Percentiles rank a stretch among this genome's conserved stretches.
These are phyloP conservation scores for Neovahlkampfia damariscottae DNA, from an alignment of 78 protist species.

Conservation along the genomic window DNA sequence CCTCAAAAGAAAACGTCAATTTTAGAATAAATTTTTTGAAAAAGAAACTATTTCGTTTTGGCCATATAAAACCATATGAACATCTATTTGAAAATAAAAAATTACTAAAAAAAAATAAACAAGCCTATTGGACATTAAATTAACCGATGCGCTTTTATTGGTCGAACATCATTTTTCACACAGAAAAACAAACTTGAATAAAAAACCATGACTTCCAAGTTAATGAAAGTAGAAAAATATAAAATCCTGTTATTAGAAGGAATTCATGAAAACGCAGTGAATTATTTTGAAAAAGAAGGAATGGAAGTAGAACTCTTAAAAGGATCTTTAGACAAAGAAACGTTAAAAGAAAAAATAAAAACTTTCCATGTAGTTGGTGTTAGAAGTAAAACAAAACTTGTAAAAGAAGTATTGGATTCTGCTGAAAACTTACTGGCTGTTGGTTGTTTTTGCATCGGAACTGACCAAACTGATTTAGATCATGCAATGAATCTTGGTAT, in stretches of 20 bases:
- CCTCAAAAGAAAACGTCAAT: too few species aligned
- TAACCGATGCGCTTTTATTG: too few species aligned
- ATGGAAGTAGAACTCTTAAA: constrained; percentile 43
- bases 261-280: constrained; percentile 49
- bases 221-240: too few species aligned
- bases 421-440: constrained; percentile 57
- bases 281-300: constrained; percentile 39
- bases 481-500: constrained; percentile 31
- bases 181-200: too few species aligned
- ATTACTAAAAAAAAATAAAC: too few species aligned
- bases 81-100: too few species aligned
- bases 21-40: too few species aligned
- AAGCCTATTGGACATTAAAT: too few species aligned
- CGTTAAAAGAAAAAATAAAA: constrained; percentile 48
- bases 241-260: constrained; percentile 66
- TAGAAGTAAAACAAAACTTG: constrained; percentile 62
- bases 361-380: constrained; percentile 70
- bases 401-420: constrained; percentile 33
- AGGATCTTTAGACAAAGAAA: constrained; percentile 41
- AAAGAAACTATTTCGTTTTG: too few species aligned
- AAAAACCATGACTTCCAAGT: too few species aligned
- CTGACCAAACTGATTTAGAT: constrained; percentile 68
- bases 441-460: constrained; percentile 91
- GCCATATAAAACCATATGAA: too few species aligned
- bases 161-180: too few species aligned